Evolutionary conservation across 768 basidiomycete genomes (phyloP).

Genomic region (Leccinellum albellum): DNA sequence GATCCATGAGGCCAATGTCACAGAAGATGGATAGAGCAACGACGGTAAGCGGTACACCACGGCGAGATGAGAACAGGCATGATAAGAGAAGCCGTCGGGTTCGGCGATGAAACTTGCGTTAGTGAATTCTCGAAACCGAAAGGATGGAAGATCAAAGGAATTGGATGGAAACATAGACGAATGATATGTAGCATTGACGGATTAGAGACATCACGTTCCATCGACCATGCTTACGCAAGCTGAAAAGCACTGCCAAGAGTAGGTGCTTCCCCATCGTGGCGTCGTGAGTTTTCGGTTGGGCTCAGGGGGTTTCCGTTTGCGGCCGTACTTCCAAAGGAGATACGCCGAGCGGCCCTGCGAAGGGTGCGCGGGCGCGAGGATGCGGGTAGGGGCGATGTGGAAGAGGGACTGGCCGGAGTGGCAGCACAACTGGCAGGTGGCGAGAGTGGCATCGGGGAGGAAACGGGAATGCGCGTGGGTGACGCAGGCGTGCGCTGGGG

Average conservation of each 20-base stretch:
- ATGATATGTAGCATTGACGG: slow-evolving; percentile 11
- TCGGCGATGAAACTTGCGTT: not conserved
- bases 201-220: slow-evolving; percentile 2
- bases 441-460: slow-evolving; percentile 23
- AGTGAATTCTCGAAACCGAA: not conserved
- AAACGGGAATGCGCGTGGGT: slow-evolving; percentile 30
- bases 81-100: not conserved
- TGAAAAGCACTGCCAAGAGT: slow-evolving; percentile 73
- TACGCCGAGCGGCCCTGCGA: slow-evolving; percentile 46
- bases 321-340: slow-evolving; percentile 60
- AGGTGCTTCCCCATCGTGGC: slow-evolving; percentile 31
- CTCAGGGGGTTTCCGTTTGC: slow-evolving; percentile 29
- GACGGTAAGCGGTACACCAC: not conserved
- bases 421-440: slow-evolving; percentile 11
- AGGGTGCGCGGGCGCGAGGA: slow-evolving; percentile 26
- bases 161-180: not conserved
- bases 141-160: not conserved
- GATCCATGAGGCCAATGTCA: not conserved
- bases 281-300: slow-evolving; percentile 31
- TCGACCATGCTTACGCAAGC: slow-evolving; percentile 38
- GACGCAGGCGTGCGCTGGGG: slow-evolving; percentile 34
- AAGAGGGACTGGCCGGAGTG: slow-evolving; percentile 6
- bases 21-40: not conserved
- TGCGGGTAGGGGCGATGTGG: slow-evolving; percentile 14
- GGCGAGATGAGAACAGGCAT: not conserved